Conservation (phyloP, 768 basidiomycete genomes). For the Pulveroboletus sp. region DNA sequence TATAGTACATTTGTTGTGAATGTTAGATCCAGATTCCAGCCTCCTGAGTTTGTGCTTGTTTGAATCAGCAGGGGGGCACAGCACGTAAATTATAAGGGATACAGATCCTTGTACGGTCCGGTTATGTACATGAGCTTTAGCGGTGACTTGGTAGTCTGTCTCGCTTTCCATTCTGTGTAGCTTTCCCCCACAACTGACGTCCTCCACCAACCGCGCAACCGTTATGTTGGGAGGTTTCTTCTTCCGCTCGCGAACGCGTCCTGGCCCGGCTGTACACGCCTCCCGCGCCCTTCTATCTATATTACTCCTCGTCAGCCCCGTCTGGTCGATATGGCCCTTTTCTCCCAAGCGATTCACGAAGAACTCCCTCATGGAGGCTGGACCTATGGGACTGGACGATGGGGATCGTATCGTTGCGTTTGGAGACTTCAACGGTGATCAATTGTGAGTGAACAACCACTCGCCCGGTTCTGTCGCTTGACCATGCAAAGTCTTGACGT, state of each 20-base stretch:
- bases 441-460: slow-evolving; percentile 59
- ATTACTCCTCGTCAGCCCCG: slow-evolving; percentile 20
- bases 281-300: slow-evolving; percentile 10
- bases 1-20: no score
- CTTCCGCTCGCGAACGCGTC: neutral
- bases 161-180: neutral
- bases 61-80: no score
- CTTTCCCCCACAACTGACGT: neutral
- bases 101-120: no score
- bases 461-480: neutral
- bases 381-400: slow-evolving; percentile 71
- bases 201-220: neutral
- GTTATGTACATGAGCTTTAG: no score
- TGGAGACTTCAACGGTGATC: slow-evolving; percentile 95
- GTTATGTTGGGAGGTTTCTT: slow-evolving; percentile 10
- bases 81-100: no score
- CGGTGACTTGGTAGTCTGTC: no score
- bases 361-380: slow-evolving; percentile 77
- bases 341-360: slow-evolving; percentile 78
- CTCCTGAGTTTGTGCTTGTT: slow-evolving; percentile 23
- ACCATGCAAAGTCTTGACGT: slow-evolving; percentile 67
- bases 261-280: neutral
- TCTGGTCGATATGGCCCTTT: slow-evolving; percentile 70
- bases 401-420: slow-evolving; percentile 78
- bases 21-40: neutral